phyloP scores from a whole-genome alignment of 2,329 filamentous ascomycete species.

The Cladobotryum mycophilum region DNA sequence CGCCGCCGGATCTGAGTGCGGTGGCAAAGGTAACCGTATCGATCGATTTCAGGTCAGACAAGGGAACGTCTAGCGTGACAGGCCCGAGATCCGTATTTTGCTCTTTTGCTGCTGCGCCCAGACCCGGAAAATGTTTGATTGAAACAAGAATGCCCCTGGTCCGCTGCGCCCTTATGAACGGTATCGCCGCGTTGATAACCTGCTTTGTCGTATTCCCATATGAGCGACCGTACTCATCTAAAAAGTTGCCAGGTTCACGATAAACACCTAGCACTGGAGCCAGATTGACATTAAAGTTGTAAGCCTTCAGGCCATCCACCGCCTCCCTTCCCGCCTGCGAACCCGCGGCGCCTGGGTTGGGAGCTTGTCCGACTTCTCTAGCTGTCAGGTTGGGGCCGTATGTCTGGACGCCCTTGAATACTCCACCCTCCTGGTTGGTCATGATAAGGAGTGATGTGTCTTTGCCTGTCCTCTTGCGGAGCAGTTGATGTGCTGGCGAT shows the following conservation, averaged over 20 bases:
- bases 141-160: slow-evolving; percentile 4
- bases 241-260: slow-evolving; percentile 8
- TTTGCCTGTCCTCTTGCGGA: slow-evolving; percentile 6
- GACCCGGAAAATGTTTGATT: slow-evolving; percentile 12
- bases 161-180: slow-evolving; percentile 12
- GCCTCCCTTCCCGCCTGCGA: slow-evolving; percentile 8
- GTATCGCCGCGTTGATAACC: slow-evolving; percentile 10
- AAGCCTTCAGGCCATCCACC: slow-evolving; percentile 1
- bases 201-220: slow-evolving; percentile 8
- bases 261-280: slow-evolving; percentile 11
- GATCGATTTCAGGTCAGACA: slow-evolving; percentile 4
- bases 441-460: slow-evolving; percentile 8
- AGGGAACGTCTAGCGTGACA: slow-evolving; percentile 10
- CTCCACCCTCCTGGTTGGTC: slow-evolving; percentile 13
- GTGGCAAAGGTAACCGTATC: slow-evolving; percentile 8
- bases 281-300: slow-evolving; percentile 9
- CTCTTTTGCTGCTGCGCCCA: slow-evolving; percentile 10
- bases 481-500: slow-evolving; percentile 8
- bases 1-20: slow-evolving; percentile 8
- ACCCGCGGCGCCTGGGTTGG: slow-evolving; percentile 3
- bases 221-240: slow-evolving; percentile 3
- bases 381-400: slow-evolving; percentile 6
- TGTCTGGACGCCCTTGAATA: slow-evolving; percentile 8
- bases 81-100: slow-evolving; percentile 10
- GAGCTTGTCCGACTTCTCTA: slow-evolving; percentile 4